A percentile compares a stretch with the other conserved stretches of the same genome.
Evolutionary conservation across 2,329 filamentous ascomycete species (phyloP).

Genomic region (Zasmidium angulare): DNA sequence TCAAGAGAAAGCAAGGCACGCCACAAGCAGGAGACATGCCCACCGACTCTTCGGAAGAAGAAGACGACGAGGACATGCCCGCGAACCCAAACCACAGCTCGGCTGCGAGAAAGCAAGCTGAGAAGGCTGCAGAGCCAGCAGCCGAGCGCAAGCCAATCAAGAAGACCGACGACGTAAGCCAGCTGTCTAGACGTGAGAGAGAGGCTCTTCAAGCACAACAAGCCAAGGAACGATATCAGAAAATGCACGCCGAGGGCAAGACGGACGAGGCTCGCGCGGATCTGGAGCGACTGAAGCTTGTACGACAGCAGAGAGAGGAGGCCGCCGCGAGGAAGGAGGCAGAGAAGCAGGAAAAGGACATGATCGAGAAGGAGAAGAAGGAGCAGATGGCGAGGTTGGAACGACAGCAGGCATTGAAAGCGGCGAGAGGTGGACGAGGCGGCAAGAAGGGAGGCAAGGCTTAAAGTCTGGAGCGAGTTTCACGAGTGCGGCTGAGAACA

Average conservation of each 20-base stretch:
- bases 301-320: conserved; percentile 81
- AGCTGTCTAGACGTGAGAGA: conserved; percentile 66
- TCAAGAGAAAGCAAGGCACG: conserved; percentile 67
- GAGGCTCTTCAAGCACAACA: conserved; percentile 84
- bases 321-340: conserved; percentile 81
- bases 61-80: conserved; percentile 66
- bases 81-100: conserved; percentile 86
- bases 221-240: conserved; percentile 86
- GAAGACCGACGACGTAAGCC: conserved; percentile 54
- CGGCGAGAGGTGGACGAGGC: conserved; percentile 42
- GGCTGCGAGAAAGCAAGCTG: conserved; percentile 68
- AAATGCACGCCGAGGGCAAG: conserved; percentile 90
- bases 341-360: conserved; percentile 51
- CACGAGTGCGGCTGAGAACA: background rate
- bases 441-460: conserved; percentile 46
- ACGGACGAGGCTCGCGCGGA: conserved; percentile 93
- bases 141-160: conserved; percentile 54
- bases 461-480: conserved; percentile 12
- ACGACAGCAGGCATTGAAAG: conserved; percentile 45
- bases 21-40: conserved; percentile 86
- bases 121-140: conserved; percentile 49
- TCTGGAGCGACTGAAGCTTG: conserved; percentile 75
- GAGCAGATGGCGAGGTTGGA: conserved; percentile 49
- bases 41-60: conserved; percentile 60
- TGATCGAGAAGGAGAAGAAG: conserved; percentile 58